Evolutionary conservation across 2,329 filamentous ascomycete genomes (phyloP), one percentile per base, ranked within the genome.

Genomic region (Nothophaeocryptopus gaeumannii): DNA sequence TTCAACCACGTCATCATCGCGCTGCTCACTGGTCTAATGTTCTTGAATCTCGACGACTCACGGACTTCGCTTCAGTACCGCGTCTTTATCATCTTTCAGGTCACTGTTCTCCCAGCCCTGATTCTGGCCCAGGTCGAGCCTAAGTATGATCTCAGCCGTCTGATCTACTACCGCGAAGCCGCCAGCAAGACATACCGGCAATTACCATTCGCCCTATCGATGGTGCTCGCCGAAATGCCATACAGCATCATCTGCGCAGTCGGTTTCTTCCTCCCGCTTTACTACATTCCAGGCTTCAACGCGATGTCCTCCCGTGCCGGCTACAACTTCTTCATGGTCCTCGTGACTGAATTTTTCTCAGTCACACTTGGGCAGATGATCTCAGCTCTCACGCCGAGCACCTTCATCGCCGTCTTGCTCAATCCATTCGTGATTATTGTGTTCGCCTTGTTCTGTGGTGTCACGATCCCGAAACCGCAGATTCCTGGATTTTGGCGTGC

Each of bases 31-130:
- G 90, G 90, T 59, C 77, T 95, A 10, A 85, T 85, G 31, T 96
- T 86, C 68, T 75, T 95, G 40, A 80, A 89, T 53, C 80, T 95
- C 8, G 84, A 92, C 64, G 72, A 90, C 62, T 89, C 86, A 2
- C 81, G 86, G 8, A 74, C 84, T 1, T 88, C 85, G 1, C 78
- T 96, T 4, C 90, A 96, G 69, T 88, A 93, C 74, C 84, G 85
- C 53, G 80, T 96, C 55, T 96, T 96, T 70, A 82, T 92, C 69
- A 88, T 93, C 68, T 96, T 96, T 80, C 89, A 95, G 51, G 82
- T 90, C 44, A 89, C 88, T 0, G 87, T 95, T 15, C 77, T 96
- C 20, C 89, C 89, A 0, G 87, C 88, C 1, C 76, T 95, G 29
- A 89, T 95, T 67, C 82, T 95, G 49, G 83, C 84, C 1, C 89